Conservation (phyloP, 2,329 filamentous ascomycete genomes). For the Fusarium irregulare region DNA sequence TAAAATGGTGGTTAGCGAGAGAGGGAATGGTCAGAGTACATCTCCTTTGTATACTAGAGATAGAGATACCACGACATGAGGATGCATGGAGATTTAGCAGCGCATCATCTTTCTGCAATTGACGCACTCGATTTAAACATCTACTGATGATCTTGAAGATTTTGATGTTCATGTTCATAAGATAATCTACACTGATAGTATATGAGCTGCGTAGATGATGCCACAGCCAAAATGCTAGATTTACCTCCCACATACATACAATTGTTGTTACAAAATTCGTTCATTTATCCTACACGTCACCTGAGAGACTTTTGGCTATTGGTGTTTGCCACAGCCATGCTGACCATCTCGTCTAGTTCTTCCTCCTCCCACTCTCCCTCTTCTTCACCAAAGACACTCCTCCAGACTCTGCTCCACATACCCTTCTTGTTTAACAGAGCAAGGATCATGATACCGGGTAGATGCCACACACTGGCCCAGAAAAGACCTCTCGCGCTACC, state of each 20-base stretch:
- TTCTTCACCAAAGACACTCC: slow-evolving; percentile 71
- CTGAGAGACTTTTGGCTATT: slow-evolving; percentile 24
- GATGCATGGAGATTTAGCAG: slow-evolving; percentile 31
- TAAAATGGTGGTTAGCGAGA: slow-evolving; percentile 38
- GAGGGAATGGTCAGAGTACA: slow-evolving; percentile 13
- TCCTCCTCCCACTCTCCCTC: slow-evolving; percentile 69
- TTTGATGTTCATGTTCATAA: slow-evolving; percentile 11
- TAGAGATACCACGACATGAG: slow-evolving; percentile 43
- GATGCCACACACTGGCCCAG: slow-evolving; percentile 98
- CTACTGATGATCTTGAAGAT: neutral
- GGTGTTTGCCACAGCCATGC: slow-evolving; percentile 49
- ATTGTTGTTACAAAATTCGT: slow-evolving; percentile 41
- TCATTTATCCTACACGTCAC: slow-evolving; percentile 33
- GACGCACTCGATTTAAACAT: slow-evolving; percentile 4
- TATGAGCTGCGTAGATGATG: slow-evolving; percentile 24
- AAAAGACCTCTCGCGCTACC: slow-evolving; percentile 88
- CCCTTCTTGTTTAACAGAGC: slow-evolving; percentile 95
- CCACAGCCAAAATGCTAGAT: slow-evolving; percentile 14
- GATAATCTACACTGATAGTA: slow-evolving; percentile 31
- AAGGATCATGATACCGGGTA: slow-evolving; percentile 88
- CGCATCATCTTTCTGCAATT: slow-evolving; percentile 20
- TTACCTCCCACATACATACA: slow-evolving; percentile 40
- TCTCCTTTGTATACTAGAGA: slow-evolving; percentile 48
- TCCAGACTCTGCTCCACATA: slow-evolving; percentile 86
- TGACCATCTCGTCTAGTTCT: slow-evolving; percentile 57